Base-by-base conservation (phyloP, 73 alveolate genomes). In the Paramecium biaurelia region DNA sequence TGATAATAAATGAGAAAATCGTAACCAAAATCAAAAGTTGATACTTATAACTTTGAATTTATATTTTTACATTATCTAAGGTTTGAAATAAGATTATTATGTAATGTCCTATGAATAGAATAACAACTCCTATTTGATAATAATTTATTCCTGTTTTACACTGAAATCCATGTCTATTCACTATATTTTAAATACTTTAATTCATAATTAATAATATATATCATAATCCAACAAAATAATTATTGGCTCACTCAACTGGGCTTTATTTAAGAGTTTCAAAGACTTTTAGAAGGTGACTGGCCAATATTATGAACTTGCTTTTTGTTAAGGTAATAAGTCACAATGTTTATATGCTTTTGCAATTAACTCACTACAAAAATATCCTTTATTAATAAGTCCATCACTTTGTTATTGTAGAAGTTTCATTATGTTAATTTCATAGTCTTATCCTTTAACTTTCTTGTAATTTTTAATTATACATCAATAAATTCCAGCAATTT, bases 141-240 rank as follows among this genome's bases (percentile, higher is more conserved):
- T 79, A 79, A 41, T 79, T 79, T 38, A 79, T 79, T 23, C 90
- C 90, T 42, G 42, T 18, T 42, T 79, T 79, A 42, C 37, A 79
- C 72, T 79, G 49, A 63, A 43, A 79, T 38, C 90, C 90, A 79
- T 79, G 90, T 23, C 90, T 38, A 43, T 41, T 79, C 87, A 74
- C 87, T 37, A 41, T 41, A 43, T 38, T 79, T 38, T 79, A 18
- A 23, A 43, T 45, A 79, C 28, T 34, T 43, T 42, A 12, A 79
- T 79, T 42, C 72, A 79, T 79, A 43, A 37, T 30, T 72, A 35
- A 72, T 72, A 30, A 72, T 34, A 10, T 72, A 79, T 79, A 47
- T 79, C 70, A 43, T 79, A 37, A 43, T 42, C 49, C 23, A 38
- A 23, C 45, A 43, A 11, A 41, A 79, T 74, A 74, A 59, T 34